Evolutionary conservation across 495 filamentous ascomycete genomes (phyloP).

Genomic region (Xylaria grammica): DNA sequence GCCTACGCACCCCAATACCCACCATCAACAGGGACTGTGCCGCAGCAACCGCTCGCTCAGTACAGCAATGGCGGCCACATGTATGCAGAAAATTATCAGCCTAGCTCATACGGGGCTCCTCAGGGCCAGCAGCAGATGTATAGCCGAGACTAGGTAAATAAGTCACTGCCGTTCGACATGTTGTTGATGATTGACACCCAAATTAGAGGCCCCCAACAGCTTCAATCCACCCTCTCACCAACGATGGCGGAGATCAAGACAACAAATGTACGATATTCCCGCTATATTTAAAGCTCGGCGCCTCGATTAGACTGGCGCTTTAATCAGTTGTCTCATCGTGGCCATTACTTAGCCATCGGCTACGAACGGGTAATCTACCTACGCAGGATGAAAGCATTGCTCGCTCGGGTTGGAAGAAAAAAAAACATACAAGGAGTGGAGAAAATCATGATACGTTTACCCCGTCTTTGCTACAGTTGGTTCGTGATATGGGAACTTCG

Average conservation of each 20-base stretch:
- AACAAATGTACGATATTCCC: constrained; percentile 19
- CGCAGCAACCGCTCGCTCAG: constrained; percentile 64
- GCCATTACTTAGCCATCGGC: neutral
- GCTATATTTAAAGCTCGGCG: constrained; percentile 16
- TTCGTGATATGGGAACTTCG: constrained; percentile 1
- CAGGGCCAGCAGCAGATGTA: constrained; percentile 72
- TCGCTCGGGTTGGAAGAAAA: neutral
- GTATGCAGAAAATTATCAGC: constrained; percentile 62
- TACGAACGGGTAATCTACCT: neutral
- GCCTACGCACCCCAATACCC: constrained; percentile 79
- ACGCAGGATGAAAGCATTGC: neutral
- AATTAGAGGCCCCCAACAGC: too few species aligned
- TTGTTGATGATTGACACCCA: neutral
- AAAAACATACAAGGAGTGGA: neutral
- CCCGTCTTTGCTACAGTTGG: constrained; percentile 16
- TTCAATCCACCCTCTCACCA: too few species aligned
- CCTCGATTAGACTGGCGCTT: constrained; percentile 16
- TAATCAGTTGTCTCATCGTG: constrained; percentile 15
- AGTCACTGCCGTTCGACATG: constrained; percentile 4
- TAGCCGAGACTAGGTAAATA: constrained; percentile 60
- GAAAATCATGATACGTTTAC: constrained; percentile 20
- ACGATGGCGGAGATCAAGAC: neutral
- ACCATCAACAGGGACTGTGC: constrained; percentile 65
- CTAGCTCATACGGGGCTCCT: constrained; percentile 76
- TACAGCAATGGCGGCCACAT: constrained; percentile 59